Evolutionary conservation across 2,329 filamentous ascomycete genomes (phyloP).

Genomic region (Cadophora sp.): DNA sequence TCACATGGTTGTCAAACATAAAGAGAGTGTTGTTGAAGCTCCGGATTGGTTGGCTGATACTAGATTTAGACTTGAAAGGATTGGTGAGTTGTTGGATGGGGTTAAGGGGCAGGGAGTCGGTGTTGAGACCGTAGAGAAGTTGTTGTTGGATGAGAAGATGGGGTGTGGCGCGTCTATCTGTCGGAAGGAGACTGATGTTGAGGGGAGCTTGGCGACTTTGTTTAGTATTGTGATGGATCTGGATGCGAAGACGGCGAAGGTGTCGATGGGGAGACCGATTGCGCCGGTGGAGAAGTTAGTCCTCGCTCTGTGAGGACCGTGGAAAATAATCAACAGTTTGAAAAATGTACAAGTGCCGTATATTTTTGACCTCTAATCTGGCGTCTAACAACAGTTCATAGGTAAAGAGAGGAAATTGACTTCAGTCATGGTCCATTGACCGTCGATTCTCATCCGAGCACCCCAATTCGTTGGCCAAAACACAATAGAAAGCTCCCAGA

Average conservation of each 20-base stretch:
- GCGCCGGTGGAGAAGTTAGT: constrained; percentile 41
- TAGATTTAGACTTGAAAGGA: constrained; percentile 41
- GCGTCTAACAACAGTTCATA: too few species aligned
- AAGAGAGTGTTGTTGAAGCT: constrained; percentile 33
- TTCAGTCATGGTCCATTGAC: too few species aligned
- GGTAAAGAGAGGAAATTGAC: too few species aligned
- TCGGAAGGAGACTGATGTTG: constrained; percentile 35
- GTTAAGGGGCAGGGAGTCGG: constrained; percentile 27
- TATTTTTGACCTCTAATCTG: too few species aligned
- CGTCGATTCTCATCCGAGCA: too few species aligned
- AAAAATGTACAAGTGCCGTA: too few species aligned
- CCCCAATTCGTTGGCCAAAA: too few species aligned
- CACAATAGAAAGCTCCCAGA: too few species aligned
- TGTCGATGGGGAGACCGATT: constrained; percentile 46
- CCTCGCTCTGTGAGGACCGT: constrained; percentile 37
- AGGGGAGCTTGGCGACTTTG: constrained; percentile 44
- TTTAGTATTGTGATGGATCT: constrained; percentile 51
- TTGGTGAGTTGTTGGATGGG: constrained; percentile 43
- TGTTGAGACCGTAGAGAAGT: constrained; percentile 22
- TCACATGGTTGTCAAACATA: constrained; percentile 39
- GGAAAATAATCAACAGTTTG: too few species aligned
- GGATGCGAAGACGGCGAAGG: constrained; percentile 40
- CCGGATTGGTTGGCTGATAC: constrained; percentile 39
- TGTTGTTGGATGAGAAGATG: constrained; percentile 33
- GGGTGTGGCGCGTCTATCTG: constrained; percentile 43